phyloP scores from a whole-genome alignment of 179 eudicot genomes.

The Heliamphora pulchella region DNA sequence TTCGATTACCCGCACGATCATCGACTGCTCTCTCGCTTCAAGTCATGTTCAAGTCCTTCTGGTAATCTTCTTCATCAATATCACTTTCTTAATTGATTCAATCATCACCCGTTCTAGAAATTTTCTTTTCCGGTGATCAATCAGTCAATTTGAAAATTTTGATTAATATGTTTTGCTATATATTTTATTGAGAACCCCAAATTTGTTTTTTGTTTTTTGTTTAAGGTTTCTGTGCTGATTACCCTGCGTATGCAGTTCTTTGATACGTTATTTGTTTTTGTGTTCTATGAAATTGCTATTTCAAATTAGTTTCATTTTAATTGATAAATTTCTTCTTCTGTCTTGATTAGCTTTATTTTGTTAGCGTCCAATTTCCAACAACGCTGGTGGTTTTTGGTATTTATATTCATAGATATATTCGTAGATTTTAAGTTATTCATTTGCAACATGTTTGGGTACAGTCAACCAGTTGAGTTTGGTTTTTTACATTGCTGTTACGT shows the following conservation, averaged over 20 bases:
- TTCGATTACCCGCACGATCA: neutral
- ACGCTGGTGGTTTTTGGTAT: no score
- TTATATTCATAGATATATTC: neutral
- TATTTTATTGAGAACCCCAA: neutral
- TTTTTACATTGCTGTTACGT: neutral
- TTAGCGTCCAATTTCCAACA: no score
- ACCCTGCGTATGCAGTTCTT: neutral
- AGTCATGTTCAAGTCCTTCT: conserved; percentile 28
- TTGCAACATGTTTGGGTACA: neutral
- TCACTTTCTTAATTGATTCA: neutral
- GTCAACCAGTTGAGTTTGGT: neutral
- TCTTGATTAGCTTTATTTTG: no score
- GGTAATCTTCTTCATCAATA: conserved; percentile 6
- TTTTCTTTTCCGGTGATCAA: neutral
- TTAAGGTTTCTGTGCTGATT: neutral
- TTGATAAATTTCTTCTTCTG: neutral
- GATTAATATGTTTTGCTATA: no score
- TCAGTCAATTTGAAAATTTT: no score
- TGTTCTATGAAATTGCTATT: neutral
- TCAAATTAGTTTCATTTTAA: neutral
- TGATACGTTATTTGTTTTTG: neutral
- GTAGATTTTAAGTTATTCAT: neutral
- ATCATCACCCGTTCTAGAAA: neutral
- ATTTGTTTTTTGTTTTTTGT: neutral
- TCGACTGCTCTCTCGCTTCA: neutral